Evolutionary conservation across 495 filamentous ascomycete genomes (phyloP), one percentile per base, ranked within the genome.

Genomic region (Aspergillus carlsbadensis): DNA sequence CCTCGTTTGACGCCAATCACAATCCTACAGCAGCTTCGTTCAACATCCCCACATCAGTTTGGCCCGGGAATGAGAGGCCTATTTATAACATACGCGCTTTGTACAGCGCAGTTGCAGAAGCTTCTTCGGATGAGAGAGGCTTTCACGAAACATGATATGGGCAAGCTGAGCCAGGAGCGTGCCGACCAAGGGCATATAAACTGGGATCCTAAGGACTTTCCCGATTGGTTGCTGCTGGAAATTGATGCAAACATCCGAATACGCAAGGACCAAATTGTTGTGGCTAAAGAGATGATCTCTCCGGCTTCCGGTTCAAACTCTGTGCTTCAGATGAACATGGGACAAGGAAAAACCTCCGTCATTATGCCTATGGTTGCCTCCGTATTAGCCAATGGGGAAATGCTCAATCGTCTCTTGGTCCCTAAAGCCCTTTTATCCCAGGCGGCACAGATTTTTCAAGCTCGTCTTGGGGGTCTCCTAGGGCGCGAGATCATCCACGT

Each of bases 281-380:
- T 89, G 34, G 83, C 86, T 0, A 37, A 43, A 3, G 66, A 74
- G 37, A 90, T 88, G 84, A 80, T 75, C 10, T 43, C 46, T 1
- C 85, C 86, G 0, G 56, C 62, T 0, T 66, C 61, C 0, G 66
- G 57, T 1, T 31, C 54, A 0, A 89, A 85, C 61, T 65, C 75
- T 0, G 81, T 85, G 6, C 74, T 90, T 64, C 87, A 91, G 60
- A 71, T 91, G 48, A 89, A 88, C 58, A 90, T 90, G 87, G 87
- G 87, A 0, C 78, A 88, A 64, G 87, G 88, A 0, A 90, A 90
- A 61, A 84, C 84, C 0, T 85, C 84, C 0, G 80, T 88, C 3
- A 87, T 91, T 49, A 77, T 89, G 2, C 86, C 87, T 1, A 80
- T 86, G 34, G 78, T 86, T 13, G 77, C 83, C 4, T 71, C 76